phyloP scores from a whole-genome alignment of 1,139 yeast genomes.

The Pichia sp. region DNA sequence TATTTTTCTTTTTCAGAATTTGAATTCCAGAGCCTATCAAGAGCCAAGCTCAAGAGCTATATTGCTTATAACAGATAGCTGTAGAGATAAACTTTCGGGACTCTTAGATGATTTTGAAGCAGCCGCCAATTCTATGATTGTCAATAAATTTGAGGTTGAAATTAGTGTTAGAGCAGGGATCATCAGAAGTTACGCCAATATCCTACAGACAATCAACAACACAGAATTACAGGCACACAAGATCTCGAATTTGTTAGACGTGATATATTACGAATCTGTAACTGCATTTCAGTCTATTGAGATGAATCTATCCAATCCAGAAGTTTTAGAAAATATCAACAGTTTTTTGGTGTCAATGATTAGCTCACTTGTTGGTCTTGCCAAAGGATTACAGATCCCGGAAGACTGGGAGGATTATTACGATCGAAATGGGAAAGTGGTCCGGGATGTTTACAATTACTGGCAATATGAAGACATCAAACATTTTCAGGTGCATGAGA shows the following conservation, averaged over 20 bases:
- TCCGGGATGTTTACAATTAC: conserved; percentile 32
- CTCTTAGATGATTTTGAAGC: conserved; percentile 51
- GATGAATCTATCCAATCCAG: background rate
- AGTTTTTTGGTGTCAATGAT: conserved; percentile 11
- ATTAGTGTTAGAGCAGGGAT: conserved; percentile 54
- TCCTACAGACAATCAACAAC: conserved; percentile 48
- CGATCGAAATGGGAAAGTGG: conserved; percentile 29
- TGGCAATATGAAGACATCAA: conserved; percentile 28
- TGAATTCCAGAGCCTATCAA: conserved; percentile 33
- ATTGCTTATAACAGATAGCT: conserved; percentile 56
- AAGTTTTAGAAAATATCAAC: conserved; percentile 9
- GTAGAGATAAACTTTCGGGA: conserved; percentile 44
- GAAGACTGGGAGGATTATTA: conserved; percentile 48
- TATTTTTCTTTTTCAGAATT: conserved; percentile 42
- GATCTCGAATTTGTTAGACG: conserved; percentile 13
- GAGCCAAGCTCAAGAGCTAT: conserved; percentile 53
- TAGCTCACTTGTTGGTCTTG: conserved; percentile 57
- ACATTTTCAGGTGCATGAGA: conserved; percentile 33
- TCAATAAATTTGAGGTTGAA: conserved; percentile 42
- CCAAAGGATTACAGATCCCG: conserved; percentile 60
- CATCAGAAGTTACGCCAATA: conserved; percentile 57
- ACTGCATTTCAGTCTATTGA: conserved; percentile 4
- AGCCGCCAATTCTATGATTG: conserved; percentile 50
- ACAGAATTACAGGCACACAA: conserved; percentile 38
- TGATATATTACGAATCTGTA: conserved; percentile 14